A percentile compares a stretch with the other conserved stretches of the same genome.
phyloP scores from a whole-genome alignment of 75 land plant species.

The Pinus tabuliformis region DNA sequence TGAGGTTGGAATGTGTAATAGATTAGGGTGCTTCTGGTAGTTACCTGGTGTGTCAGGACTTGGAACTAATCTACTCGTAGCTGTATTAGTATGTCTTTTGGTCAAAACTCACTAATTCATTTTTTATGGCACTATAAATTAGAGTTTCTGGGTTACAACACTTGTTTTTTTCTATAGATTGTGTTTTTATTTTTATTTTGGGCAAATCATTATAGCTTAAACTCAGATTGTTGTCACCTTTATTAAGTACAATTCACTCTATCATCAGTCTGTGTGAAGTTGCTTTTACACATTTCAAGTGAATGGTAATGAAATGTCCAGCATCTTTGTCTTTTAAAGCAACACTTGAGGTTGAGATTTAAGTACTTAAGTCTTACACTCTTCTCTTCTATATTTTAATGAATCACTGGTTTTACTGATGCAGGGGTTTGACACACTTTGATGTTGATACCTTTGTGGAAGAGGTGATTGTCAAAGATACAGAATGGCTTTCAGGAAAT shows the following conservation, averaged over 20 bases:
- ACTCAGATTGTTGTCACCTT: no score
- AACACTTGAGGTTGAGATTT: not conserved
- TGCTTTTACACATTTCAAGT: not conserved
- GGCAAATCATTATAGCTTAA: not conserved
- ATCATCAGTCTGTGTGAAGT: not conserved
- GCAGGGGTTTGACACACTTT: slow-evolving; percentile 84
- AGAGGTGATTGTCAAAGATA: slow-evolving; percentile 80
- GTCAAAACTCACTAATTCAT: not conserved
- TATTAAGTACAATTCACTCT: not conserved
- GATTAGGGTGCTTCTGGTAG: not conserved
- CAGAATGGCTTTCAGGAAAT: slow-evolving; percentile 66
- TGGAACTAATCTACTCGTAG: not conserved
- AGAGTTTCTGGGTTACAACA: not conserved
- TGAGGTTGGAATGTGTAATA: not conserved
- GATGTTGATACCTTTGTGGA: slow-evolving; percentile 94
- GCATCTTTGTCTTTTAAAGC: not conserved
- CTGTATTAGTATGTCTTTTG: not conserved
- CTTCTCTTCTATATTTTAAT: not conserved
- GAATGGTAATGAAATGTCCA: not conserved
- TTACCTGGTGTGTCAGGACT: no score
- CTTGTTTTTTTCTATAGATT: not conserved
- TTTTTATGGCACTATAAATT: not conserved
- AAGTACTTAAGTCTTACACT: not conserved
- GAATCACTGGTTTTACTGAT: not conserved
- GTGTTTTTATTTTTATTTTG: not conserved